These are phyloP conservation scores for Hortiboletus flavorubellus DNA, from an alignment of 768 basidiomycete species.

Conservation along the genomic window DNA sequence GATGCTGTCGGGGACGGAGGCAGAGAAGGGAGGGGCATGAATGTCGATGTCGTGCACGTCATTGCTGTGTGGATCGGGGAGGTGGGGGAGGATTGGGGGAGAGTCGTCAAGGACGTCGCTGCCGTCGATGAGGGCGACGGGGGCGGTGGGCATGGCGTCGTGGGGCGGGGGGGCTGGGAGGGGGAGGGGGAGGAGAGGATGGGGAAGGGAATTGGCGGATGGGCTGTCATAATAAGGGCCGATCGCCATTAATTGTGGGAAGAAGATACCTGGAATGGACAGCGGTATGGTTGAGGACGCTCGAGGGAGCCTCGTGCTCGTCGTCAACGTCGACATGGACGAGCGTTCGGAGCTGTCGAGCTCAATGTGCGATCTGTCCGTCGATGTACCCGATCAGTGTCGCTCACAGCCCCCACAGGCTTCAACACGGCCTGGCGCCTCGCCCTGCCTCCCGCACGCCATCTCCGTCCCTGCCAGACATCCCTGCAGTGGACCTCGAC, in stretches of 20 bases:
- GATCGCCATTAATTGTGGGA: conserved; percentile 30
- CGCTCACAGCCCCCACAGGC: conserved; percentile 25
- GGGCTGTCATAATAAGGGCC: conserved; percentile 31
- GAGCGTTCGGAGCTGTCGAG: conserved; percentile 17
- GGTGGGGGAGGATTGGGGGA: conserved; percentile 9
- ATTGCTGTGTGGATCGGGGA: conserved; percentile 23
- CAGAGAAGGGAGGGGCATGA: conserved; percentile 23
- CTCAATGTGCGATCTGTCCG: conserved; percentile 22
- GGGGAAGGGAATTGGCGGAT: conserved; percentile 20
- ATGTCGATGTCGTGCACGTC: conserved; percentile 34
- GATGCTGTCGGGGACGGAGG: conserved; percentile 16
- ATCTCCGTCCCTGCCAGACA: conserved; percentile 46
- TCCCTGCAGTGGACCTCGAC: conserved; percentile 46
- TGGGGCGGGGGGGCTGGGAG: not conserved
- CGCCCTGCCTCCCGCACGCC: conserved; percentile 24
- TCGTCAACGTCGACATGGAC: conserved; percentile 29
- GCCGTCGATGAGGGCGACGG: conserved; percentile 19
- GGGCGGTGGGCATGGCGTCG: conserved; percentile 20
- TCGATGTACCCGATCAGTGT: not conserved
- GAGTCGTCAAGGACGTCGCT: conserved; percentile 20
- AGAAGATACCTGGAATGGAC: conserved; percentile 10
- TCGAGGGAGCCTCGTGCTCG: conserved; percentile 21
- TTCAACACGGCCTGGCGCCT: conserved; percentile 18
- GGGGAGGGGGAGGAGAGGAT: conserved; percentile 7
- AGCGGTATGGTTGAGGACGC: not conserved